Conservation (phyloP, 2,329 filamentous ascomycete genomes). For the Talaromyces sp. region DNA sequence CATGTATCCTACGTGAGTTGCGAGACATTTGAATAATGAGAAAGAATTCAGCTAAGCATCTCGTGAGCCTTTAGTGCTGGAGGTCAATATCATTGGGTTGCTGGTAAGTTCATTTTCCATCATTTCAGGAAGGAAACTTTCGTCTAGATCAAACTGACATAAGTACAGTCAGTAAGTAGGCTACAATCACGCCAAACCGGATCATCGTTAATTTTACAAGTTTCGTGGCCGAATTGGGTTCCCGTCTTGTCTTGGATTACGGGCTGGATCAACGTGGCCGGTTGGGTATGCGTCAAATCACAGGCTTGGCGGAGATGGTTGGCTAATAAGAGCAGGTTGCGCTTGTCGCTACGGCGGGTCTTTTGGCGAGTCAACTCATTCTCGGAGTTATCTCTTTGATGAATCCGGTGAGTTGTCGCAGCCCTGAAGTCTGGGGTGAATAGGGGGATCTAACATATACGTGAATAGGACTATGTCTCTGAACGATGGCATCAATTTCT, state of each 20-base stretch:
- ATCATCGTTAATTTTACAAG: conserved; percentile 17
- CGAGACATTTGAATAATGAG: not conserved
- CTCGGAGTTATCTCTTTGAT: conserved; percentile 62
- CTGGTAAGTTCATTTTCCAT: conserved; percentile 36
- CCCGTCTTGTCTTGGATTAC: conserved; percentile 66
- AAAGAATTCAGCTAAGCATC: not conserved
- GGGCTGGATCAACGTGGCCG: conserved; percentile 67
- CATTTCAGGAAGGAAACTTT: not conserved
- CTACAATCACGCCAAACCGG: too few species aligned
- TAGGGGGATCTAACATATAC: not conserved
- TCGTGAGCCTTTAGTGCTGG: conserved; percentile 40
- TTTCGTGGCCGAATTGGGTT: conserved; percentile 59
- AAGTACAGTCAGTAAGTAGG: conserved; percentile 37
- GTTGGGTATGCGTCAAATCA: conserved; percentile 52
- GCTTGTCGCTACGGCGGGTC: conserved; percentile 63
- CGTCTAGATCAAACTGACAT: not conserved
- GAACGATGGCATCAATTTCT: conserved; percentile 70
- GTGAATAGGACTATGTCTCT: conserved; percentile 45
- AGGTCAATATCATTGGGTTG: conserved; percentile 70
- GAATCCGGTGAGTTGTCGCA: conserved; percentile 41
- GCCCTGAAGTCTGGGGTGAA: not conserved
- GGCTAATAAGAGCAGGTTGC: conserved; percentile 39
- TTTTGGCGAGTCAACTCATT: conserved; percentile 65
- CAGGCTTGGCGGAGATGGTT: not conserved
- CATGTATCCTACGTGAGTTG: conserved; percentile 53